phyloP scores from a whole-genome alignment of 2,329 filamentous ascomycete species.

The Cercospora citrullina region DNA sequence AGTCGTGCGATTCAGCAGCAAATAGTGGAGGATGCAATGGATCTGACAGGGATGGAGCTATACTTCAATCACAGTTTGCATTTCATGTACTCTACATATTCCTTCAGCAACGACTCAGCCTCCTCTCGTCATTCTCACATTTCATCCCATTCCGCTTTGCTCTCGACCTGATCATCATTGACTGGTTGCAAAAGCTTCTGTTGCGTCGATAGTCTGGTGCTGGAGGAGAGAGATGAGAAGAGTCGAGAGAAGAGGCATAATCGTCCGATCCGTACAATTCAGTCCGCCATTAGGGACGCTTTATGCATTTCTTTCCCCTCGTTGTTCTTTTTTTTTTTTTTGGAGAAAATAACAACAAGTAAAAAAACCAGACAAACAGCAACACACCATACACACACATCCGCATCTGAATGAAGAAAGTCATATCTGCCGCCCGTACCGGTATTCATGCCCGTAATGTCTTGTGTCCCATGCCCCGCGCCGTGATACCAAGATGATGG shows the following conservation, averaged over 20 bases:
- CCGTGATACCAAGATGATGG: conserved; percentile 11
- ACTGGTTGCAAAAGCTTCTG: background rate
- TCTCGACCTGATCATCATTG: background rate
- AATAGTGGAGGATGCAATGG: background rate
- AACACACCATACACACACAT: conserved; percentile 15
- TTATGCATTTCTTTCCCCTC: background rate
- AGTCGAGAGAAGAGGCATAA: background rate
- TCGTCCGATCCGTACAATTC: background rate
- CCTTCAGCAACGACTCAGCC: background rate
- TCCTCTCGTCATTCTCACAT: background rate
- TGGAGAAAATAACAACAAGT: background rate
- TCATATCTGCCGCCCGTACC: conserved; percentile 10
- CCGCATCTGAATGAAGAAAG: conserved; percentile 8
- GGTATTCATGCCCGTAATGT: conserved; percentile 14
- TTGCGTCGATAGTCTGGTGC: background rate
- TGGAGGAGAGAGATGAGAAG: background rate
- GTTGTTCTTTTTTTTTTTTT: background rate
- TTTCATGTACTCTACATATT: conserved; percentile 1
- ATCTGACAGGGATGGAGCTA: background rate
- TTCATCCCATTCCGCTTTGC: background rate
- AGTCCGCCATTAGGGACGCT: background rate
- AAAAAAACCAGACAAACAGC: background rate
- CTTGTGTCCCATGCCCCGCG: conserved; percentile 11
- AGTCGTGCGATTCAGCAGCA: background rate
- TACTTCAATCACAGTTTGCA: background rate